Percentiles rank a stretch among this genome's conserved stretches.
Conservation (phyloP, 371 early-diverging fungal species). For the Haplosporangium sp. region DNA sequence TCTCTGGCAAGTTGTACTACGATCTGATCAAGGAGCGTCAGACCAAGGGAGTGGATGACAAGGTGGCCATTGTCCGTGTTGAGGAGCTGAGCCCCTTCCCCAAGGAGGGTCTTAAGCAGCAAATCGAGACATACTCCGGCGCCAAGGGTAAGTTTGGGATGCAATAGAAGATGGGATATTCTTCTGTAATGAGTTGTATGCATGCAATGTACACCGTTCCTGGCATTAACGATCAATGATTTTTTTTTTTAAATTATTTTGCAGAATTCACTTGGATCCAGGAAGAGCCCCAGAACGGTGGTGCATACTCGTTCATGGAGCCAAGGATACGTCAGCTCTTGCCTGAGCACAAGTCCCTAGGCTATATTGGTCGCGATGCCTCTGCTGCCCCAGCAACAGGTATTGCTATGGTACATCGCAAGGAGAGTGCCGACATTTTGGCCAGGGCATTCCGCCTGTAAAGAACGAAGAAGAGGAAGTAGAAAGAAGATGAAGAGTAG, state of each 20-base stretch:
- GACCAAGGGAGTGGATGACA: constrained; percentile 68
- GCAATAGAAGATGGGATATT: no score
- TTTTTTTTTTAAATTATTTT: constrained; percentile 7
- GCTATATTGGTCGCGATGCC: constrained; percentile 79
- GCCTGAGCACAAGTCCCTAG: constrained; percentile 58
- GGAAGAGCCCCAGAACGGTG: constrained; percentile 96
- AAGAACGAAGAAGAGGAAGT: background rate
- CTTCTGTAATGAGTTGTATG: background rate
- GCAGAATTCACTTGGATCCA: constrained; percentile 90
- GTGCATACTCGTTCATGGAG: constrained; percentile 88
- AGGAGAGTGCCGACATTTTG: constrained; percentile 50
- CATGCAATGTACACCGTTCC: background rate
- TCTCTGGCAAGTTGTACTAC: constrained; percentile 93
- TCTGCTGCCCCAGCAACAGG: constrained; percentile 85
- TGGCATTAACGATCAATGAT: background rate
- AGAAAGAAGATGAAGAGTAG: background rate
- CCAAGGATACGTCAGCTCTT: constrained; percentile 85
- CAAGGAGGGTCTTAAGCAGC: constrained; percentile 69
- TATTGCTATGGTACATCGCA: constrained; percentile 49
- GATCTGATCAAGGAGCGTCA: constrained; percentile 85
- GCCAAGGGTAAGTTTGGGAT: constrained; percentile 63
- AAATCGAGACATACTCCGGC: constrained; percentile 70
- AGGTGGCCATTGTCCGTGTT: constrained; percentile 86
- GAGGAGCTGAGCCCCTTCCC: constrained; percentile 98
- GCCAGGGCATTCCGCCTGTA: constrained; percentile 50